These are phyloP conservation scores for Saccharomyces hybrid DNA, from an alignment of 1,139 yeast species.

Conservation along the genomic window DNA sequence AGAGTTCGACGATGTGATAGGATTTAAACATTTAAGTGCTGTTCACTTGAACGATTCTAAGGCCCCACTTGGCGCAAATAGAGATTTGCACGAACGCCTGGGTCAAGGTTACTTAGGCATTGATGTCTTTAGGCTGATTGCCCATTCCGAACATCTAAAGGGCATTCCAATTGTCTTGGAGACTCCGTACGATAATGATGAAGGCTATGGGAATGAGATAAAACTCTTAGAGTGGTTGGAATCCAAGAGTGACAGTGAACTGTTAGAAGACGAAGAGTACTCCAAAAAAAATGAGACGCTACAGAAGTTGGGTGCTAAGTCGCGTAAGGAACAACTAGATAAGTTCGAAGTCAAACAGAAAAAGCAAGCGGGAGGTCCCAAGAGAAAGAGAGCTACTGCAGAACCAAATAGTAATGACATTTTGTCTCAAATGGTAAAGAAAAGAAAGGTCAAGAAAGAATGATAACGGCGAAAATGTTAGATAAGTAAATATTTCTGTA, in stretches of 20 bases:
- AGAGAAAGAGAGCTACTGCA: constrained; percentile 11
- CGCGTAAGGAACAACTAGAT: constrained; percentile 41
- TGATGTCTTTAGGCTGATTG: constrained; percentile 67
- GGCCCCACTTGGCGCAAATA: constrained; percentile 82
- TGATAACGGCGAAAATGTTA: background rate
- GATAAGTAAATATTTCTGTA: background rate
- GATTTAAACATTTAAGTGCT: constrained; percentile 66
- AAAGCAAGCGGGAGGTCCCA: constrained; percentile 9
- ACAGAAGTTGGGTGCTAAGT: constrained; percentile 48
- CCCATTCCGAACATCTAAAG: constrained; percentile 57
- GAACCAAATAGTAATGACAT: constrained; percentile 8
- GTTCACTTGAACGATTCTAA: constrained; percentile 91
- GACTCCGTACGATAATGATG: constrained; percentile 66
- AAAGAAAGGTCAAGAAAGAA: constrained; percentile 5
- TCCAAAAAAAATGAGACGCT: constrained; percentile 43
- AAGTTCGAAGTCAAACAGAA: constrained; percentile 34
- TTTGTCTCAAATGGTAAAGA: constrained; percentile 8
- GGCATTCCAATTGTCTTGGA: constrained; percentile 80
- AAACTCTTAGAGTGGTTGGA: constrained; percentile 40
- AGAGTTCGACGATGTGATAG: constrained; percentile 64
- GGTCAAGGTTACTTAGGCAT: constrained; percentile 87
- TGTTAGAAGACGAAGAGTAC: constrained; percentile 49
- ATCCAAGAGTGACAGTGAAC: constrained; percentile 50
- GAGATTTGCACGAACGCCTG: constrained; percentile 84
- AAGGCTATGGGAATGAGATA: constrained; percentile 77